Evolutionary conservation across 768 basidiomycete species (phyloP).

Genomic region (Lyophyllum decastes): DNA sequence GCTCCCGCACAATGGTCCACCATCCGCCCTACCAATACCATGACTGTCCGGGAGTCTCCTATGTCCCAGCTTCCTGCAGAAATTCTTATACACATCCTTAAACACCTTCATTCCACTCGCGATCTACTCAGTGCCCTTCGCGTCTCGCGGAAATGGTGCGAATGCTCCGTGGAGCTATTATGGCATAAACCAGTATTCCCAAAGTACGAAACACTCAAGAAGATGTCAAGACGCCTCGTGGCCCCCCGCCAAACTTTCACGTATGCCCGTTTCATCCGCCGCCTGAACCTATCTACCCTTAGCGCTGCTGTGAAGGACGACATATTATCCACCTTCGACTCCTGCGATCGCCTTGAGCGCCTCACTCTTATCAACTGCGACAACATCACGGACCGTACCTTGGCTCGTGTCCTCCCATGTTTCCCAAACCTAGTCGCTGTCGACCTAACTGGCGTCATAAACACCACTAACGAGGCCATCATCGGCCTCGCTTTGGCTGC

Average conservation of each 20-base stretch:
- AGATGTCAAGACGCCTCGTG: slow-evolving; percentile 74
- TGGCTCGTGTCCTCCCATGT: slow-evolving; percentile 63
- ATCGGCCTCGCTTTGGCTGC: slow-evolving; percentile 70
- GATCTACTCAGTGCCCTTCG: slow-evolving; percentile 77
- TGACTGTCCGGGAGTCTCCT: slow-evolving; percentile 44
- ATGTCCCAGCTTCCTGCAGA: slow-evolving; percentile 83
- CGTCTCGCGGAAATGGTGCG: slow-evolving; percentile 92
- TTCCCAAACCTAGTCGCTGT: slow-evolving; percentile 83
- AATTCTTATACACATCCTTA: slow-evolving; percentile 90
- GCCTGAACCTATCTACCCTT: slow-evolving; percentile 85
- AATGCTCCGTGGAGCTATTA: slow-evolving; percentile 91
- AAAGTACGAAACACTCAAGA: slow-evolving; percentile 67
- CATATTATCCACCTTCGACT: slow-evolving; percentile 67
- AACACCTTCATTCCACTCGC: slow-evolving; percentile 70
- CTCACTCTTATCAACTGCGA: slow-evolving; percentile 85
- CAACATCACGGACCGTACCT: slow-evolving; percentile 60
- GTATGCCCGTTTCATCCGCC: slow-evolving; percentile 85
- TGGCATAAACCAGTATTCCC: slow-evolving; percentile 90
- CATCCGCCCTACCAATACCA: slow-evolving; percentile 16
- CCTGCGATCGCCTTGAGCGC: slow-evolving; percentile 83
- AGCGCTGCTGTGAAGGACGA: slow-evolving; percentile 71
- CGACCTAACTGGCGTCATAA: slow-evolving; percentile 75
- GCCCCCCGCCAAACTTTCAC: slow-evolving; percentile 75
- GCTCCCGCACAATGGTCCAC: slow-evolving; percentile 72
- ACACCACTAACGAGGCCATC: slow-evolving; percentile 73